Evolutionary conservation across 352 stramenopile genomes (phyloP).

Genomic region (Phytophthora rubi): DNA sequence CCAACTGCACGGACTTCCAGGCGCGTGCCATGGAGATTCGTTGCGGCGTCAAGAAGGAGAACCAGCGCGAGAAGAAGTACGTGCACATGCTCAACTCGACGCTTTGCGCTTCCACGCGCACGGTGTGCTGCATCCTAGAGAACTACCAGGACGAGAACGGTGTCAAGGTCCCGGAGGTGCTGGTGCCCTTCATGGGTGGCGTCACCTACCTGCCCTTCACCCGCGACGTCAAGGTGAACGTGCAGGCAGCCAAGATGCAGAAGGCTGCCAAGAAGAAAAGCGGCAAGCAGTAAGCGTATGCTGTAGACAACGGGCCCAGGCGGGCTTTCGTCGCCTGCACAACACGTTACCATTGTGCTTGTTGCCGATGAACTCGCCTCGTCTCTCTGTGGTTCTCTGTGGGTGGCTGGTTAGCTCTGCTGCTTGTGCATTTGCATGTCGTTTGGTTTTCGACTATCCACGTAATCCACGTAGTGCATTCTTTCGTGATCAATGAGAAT

Average conservation of each 20-base stretch:
- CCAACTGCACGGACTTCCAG: constrained; percentile 99
- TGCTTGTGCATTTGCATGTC: constrained; percentile 24
- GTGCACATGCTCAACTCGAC: constrained; percentile 99
- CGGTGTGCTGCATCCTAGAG: constrained; percentile 99
- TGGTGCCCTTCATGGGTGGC: constrained; percentile 98
- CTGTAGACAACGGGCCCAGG: constrained; percentile 34
- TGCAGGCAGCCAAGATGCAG: constrained; percentile 95
- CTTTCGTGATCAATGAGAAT: constrained; percentile 1
- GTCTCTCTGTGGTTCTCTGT: constrained; percentile 10
- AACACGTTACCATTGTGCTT: constrained; percentile 34
- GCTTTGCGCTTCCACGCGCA: constrained; percentile 97
- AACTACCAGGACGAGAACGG: constrained; percentile 98
- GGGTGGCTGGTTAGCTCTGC: constrained; percentile 20
- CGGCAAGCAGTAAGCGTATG: constrained; percentile 58
- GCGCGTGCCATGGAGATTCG: constrained; percentile 97
- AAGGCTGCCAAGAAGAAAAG: constrained; percentile 95
- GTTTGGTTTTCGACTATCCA: constrained; percentile 21
- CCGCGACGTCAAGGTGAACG: constrained; percentile 92
- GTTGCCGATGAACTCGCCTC: constrained; percentile 12
- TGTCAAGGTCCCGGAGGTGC: constrained; percentile 96
- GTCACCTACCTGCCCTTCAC: constrained; percentile 99
- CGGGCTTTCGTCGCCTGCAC: constrained; percentile 10
- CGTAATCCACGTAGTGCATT: constrained; percentile 32
- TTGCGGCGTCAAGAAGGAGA: constrained; percentile 96
- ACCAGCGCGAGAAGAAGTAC: constrained; percentile 96